Conservation (phyloP, 2,329 filamentous ascomycete genomes). For the Ustilaginoidea virens region DNA sequence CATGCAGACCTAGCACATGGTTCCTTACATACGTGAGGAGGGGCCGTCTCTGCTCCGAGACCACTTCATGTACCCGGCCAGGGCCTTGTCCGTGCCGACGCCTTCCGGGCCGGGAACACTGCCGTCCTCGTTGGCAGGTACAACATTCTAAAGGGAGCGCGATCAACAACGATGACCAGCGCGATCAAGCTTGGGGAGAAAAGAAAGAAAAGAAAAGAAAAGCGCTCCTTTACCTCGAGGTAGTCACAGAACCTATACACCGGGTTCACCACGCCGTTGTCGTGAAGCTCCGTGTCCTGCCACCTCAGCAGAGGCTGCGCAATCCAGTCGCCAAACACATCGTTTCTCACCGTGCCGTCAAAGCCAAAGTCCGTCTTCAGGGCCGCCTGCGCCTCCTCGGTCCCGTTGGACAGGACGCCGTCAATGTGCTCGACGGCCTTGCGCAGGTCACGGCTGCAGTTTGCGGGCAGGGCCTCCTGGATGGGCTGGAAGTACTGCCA, state of each 20-base stretch:
- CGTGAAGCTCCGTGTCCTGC: slow-evolving; percentile 20
- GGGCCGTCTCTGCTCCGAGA: too few relatives aligned
- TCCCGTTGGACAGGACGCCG: slow-evolving; percentile 25
- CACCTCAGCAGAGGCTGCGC: slow-evolving; percentile 14
- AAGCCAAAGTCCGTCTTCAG: slow-evolving; percentile 30
- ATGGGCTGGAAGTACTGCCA: slow-evolving; percentile 39
- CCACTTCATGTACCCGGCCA: too few relatives aligned
- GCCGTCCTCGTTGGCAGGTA: too few relatives aligned
- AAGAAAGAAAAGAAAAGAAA: too few relatives aligned
- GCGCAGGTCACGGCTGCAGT: slow-evolving; percentile 47
- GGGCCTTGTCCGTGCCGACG: too few relatives aligned
- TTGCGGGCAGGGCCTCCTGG: slow-evolving; percentile 28
- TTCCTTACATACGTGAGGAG: too few relatives aligned
- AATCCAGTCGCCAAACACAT: slow-evolving; percentile 38
- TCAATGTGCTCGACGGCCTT: slow-evolving; percentile 32
- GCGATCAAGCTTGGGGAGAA: too few relatives aligned
- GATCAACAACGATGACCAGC: too few relatives aligned
- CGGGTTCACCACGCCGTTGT: slow-evolving; percentile 13
- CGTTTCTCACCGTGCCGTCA: slow-evolving; percentile 21
- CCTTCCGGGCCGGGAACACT: too few relatives aligned
- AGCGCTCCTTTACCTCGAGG: slow-evolving; percentile 12
- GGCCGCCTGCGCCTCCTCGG: slow-evolving; percentile 16
- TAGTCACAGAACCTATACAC: slow-evolving; percentile 22
- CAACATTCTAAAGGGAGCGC: too few relatives aligned
- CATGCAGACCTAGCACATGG: too few relatives aligned